Conservation (phyloP, 768 basidiomycete genomes). For the Boletus rufocinnamomeus region DNA sequence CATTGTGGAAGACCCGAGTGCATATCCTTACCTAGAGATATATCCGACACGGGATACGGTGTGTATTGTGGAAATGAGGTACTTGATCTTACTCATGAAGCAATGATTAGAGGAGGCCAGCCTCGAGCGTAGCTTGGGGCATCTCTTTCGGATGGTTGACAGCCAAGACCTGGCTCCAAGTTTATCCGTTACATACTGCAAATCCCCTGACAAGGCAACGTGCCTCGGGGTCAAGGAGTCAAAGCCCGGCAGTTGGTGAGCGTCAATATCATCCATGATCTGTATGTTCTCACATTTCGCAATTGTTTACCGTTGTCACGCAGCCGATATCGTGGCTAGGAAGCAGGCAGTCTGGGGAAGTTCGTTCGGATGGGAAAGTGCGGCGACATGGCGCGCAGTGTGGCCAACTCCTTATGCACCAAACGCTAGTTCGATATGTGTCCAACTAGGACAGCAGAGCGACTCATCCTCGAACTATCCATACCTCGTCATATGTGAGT, state of each 20-base stretch:
- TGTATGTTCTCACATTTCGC: constrained; percentile 32
- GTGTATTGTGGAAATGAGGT: background rate
- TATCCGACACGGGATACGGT: constrained; percentile 36
- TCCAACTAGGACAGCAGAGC: constrained; percentile 5
- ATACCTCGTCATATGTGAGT: constrained; percentile 31
- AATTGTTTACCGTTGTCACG: constrained; percentile 47
- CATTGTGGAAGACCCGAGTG: constrained; percentile 38
- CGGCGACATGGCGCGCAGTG: constrained; percentile 19
- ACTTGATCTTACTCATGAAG: background rate
- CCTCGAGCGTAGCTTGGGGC: constrained; percentile 14
- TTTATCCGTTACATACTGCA: constrained; percentile 19
- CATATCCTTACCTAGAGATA: constrained; percentile 44
- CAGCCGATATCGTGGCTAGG: constrained; percentile 47
- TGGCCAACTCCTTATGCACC: constrained; percentile 16
- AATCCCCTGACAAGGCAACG: background rate
- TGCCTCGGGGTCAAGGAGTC: background rate
- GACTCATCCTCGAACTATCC: constrained; percentile 26
- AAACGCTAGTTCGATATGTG: background rate
- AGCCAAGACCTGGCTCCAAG: constrained; percentile 21
- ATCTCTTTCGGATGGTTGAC: constrained; percentile 25
- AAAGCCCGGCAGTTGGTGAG: constrained; percentile 4
- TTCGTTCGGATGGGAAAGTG: constrained; percentile 24
- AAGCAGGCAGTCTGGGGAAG: constrained; percentile 43
- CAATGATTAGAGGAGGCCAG: constrained; percentile 7
- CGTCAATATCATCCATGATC: background rate